Evolutionary conservation across 2,329 filamentous ascomycete genomes (phyloP), one percentile per base, ranked within the genome.

Genomic region (Alternaria postmessia): DNA sequence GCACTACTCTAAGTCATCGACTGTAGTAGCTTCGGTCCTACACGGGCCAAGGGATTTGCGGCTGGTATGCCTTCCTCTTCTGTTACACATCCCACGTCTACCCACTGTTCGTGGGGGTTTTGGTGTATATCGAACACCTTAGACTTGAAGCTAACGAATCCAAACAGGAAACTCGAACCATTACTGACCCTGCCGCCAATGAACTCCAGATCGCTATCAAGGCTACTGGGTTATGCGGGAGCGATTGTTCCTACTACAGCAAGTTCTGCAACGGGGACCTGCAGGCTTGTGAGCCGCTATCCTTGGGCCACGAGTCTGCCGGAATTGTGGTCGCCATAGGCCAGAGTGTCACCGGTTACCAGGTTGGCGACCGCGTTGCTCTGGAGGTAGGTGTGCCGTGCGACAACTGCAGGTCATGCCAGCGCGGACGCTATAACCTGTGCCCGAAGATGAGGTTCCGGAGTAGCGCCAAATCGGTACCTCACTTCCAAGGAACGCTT

Each of bases 261-360:
- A 89, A 90, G 70, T 90, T 90, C 72, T 87, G 88, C 77, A 91
- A 91, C 71, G 89, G 89, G 46, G 88, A 90, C 75, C 83, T 91
- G 51, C 88, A 88, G 68, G 88, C 87, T 47, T 88, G 86, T 65
- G 83, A 85, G 62, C 89, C 89, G 28, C 79, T 91, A 32, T 89
- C 87, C 5, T 83, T 91, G 3, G 78, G 79, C 41, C 78, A 80
- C 44, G 78, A 80, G 68, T 79, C 78, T 59, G 74, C 77, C 41
- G 78, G 78, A 41, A 56, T 80, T 26, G 78, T 80, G 5, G 76
- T 79, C 16, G 72, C 75, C 7, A 70, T 80, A 53, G 78, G 78
- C 11, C 71, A 75, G 34, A 73, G 69, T 42, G 78, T 80, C 41
- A 71, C 66, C 32, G 75, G 76, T 49, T 79, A 77, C 67, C 70